Evolutionary conservation across 176 grass and related monocot genomes (phyloP).

Genomic region (Zea luxurians): DNA sequence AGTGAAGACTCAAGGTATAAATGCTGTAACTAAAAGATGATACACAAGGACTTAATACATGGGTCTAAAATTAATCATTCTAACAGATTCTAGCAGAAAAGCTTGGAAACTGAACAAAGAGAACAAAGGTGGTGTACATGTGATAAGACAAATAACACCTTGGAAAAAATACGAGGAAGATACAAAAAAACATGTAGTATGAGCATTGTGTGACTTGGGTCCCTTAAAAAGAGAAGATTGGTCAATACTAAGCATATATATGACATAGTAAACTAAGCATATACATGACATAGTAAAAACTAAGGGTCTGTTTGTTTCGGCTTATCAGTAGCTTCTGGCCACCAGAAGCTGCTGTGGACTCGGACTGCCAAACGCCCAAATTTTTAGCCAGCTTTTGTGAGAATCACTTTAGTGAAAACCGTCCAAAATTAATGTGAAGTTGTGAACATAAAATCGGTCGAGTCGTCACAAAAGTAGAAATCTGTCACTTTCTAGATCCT

Average conservation of each 20-base stretch:
- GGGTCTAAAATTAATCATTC: background rate
- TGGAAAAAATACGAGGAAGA: background rate
- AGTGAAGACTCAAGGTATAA: background rate
- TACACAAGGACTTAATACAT: background rate
- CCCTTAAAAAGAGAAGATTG: slow-evolving; percentile 21
- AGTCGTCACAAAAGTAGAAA: no score
- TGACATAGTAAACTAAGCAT: no score
- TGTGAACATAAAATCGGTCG: no score
- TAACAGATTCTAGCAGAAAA: slow-evolving; percentile 6
- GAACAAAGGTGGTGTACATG: background rate
- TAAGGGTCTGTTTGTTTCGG: no score
- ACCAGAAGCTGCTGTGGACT: no score
- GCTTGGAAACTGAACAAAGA: background rate
- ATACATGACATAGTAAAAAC: no score
- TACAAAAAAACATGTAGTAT: background rate
- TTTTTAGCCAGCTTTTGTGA: no score
- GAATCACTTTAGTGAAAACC: no score
- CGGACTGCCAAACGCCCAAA: no score
- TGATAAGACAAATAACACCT: slow-evolving; percentile 11
- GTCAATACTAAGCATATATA: background rate
- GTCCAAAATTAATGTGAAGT: no score
- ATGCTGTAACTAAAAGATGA: slow-evolving; percentile 3
- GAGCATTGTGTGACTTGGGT: background rate
- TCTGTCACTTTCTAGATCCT: no score
- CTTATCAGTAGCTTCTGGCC: no score